phyloP scores from a whole-genome alignment of 139 green algal genomes.

The Chlamydomonas schloesseri region DNA sequence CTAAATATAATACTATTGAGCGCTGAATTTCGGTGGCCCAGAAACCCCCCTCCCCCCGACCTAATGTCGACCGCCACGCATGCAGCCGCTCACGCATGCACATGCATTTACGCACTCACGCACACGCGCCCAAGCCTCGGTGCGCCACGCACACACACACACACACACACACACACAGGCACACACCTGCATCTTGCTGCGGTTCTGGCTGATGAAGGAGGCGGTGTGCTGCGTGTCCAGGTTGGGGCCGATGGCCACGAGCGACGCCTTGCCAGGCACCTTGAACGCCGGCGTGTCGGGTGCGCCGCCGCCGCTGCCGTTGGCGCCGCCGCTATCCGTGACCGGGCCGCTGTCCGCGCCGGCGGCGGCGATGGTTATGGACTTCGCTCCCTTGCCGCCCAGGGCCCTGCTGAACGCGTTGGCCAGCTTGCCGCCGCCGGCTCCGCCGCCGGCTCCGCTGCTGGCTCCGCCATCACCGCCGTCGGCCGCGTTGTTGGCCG shows the following conservation, averaged over 20 bases:
- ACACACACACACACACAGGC: not conserved
- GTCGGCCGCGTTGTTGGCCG: too few relatives aligned
- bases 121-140: too few relatives aligned
- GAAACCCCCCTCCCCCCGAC: too few relatives aligned
- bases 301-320: not conserved
- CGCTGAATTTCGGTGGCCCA: too few relatives aligned
- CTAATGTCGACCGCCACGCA: too few relatives aligned
- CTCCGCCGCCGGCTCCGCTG: not conserved
- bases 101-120: too few relatives aligned
- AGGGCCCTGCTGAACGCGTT: not conserved
- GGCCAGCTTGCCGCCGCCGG: not conserved
- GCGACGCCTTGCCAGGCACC: not conserved
- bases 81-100: too few relatives aligned
- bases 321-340: not conserved
- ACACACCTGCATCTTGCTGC: not conserved
- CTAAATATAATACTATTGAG: too few relatives aligned
- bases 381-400: not conserved
- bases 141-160: not conserved
- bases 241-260: not conserved
- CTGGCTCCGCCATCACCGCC: not conserved
- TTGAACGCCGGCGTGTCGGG: not conserved
- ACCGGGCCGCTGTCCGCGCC: not conserved
- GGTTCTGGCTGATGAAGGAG: not conserved
- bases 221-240: not conserved
- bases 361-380: not conserved